Base-by-base conservation (phyloP, 2,329 filamentous ascomycete species). In the Ophiostoma tasmaniense region DNA sequence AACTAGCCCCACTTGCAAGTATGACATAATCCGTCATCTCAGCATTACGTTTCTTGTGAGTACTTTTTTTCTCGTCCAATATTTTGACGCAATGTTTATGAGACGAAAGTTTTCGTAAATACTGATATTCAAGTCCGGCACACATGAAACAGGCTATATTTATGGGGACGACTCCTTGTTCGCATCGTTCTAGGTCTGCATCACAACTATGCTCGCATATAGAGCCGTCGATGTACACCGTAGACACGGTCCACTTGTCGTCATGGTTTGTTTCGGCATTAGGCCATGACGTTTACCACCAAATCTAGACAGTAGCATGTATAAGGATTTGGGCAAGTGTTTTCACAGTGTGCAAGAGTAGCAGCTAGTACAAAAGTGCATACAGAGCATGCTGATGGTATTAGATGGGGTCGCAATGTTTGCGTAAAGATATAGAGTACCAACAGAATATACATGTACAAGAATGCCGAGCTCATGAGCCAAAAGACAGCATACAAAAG, bases 221-320 rank as follows among this genome's bases (percentile, higher is more conserved):
- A 28, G 50, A 55, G 50, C 22, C 50, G 64, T 69, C 52, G 52
- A 55, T 22, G 64, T 69, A 39, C 37, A 39, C 14, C 45, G 50
- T 62, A 39, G 20, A 2, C 25, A 64, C 64, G 68, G 68, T 35
- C 42, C 20, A 55, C 50, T 55, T 22, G 50, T 55, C 50, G 50
- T 55, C 50, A 55, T 55, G 50, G 50, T 25, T 25, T 55, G 50
- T 55, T 55, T 55, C 50, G 22, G 8, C 50, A 25, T 25, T 55
- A 25, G 22, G n/a, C 50, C 50, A 55, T 28, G 45, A 50, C 45
- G 45, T 50, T 2, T 50, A n/a, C 14, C 14, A 11, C 37, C 37
- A 13, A 14, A 13, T 39, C 37, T 39, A 11, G 37, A 13, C 42
- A 45, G 42, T n/a, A n/a, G 42, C 20, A 7, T 17, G 7, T 7